A percentile compares a stretch with the other conserved stretches of the same genome.
These are phyloP conservation scores for Lathyrus oleraceus DNA, from an alignment of 306 rosid species.

Conservation along the genomic window DNA sequence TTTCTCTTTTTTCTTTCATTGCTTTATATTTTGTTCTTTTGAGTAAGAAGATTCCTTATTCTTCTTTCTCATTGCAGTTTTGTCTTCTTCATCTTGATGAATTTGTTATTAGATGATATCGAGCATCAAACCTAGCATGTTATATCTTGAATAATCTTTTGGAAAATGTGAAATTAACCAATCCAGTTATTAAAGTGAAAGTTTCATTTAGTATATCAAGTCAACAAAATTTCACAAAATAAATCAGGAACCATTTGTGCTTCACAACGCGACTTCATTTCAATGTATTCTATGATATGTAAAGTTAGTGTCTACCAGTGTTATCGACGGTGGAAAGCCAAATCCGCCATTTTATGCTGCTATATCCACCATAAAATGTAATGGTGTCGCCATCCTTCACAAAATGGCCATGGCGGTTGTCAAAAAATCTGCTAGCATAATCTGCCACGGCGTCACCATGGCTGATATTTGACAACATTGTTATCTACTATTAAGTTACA, in stretches of 20 bases:
- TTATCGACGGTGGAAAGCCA: not conserved
- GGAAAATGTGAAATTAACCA: constrained; percentile 3
- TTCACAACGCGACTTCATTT: not conserved
- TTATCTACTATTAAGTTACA: not conserved
- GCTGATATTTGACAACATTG: not conserved
- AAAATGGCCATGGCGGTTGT: not conserved
- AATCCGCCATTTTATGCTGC: not conserved
- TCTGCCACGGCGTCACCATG: not conserved
- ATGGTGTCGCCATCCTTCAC: not conserved
- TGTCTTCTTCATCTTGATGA: constrained; percentile 18
- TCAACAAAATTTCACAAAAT: not conserved
- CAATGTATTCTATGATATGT: not conserved
- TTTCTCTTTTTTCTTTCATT: constrained; percentile 15
- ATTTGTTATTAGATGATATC: not conserved
- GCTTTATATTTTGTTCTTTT: constrained; percentile 12
- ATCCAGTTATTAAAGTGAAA: not conserved
- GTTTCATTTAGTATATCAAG: not conserved
- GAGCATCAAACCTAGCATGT: not conserved
- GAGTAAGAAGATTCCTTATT: constrained; percentile 12
- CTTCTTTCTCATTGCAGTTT: not conserved
- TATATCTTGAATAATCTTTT: not conserved
- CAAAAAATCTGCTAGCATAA: not conserved
- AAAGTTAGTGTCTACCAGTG: not conserved
- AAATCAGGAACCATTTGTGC: not conserved
- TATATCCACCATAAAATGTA: not conserved